These are phyloP conservation scores for Aspergillus sp. DNA, from an alignment of 2,329 filamentous ascomycete species.

Conservation along the genomic window DNA sequence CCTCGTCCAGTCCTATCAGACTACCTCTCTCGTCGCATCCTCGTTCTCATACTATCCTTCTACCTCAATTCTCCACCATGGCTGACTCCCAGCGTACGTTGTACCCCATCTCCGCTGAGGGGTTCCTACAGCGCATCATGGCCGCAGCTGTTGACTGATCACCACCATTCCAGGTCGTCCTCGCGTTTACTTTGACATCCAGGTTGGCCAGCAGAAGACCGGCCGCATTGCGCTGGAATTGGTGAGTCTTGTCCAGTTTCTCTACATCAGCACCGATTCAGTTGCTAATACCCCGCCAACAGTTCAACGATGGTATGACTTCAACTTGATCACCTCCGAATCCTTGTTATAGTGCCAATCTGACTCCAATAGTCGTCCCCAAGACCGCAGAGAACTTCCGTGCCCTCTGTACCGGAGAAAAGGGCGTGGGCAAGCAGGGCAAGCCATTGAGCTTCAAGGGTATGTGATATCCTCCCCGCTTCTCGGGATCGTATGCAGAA, in stretches of 20 bases:
- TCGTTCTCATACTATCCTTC: background rate
- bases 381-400: conserved; percentile 98
- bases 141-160: conserved; percentile 12
- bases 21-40: conserved; percentile 1
- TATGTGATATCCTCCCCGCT: conserved; percentile 20
- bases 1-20: conserved; percentile 4
- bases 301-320: conserved; percentile 49
- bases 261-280: background rate
- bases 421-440: conserved; percentile 75
- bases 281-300: conserved; percentile 15
- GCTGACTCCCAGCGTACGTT: conserved; percentile 36
- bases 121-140: conserved; percentile 12
- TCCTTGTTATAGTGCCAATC: conserved; percentile 4
- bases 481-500: background rate
- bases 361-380: conserved; percentile 70
- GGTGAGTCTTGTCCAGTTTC: conserved; percentile 42
- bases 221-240: conserved; percentile 88
- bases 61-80: conserved; percentile 25
- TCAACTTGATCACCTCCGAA: background rate
- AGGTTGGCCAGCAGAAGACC: conserved; percentile 68
- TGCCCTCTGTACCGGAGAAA: conserved; percentile 89
- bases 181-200: conserved; percentile 91
- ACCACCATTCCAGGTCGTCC: conserved; percentile 53
- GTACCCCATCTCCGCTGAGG: conserved; percentile 19
- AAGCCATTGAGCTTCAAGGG: conserved; percentile 89